phyloP scores from a whole-genome alignment of 2,329 filamentous ascomycete species.

The Apiospora malaysiana region DNA sequence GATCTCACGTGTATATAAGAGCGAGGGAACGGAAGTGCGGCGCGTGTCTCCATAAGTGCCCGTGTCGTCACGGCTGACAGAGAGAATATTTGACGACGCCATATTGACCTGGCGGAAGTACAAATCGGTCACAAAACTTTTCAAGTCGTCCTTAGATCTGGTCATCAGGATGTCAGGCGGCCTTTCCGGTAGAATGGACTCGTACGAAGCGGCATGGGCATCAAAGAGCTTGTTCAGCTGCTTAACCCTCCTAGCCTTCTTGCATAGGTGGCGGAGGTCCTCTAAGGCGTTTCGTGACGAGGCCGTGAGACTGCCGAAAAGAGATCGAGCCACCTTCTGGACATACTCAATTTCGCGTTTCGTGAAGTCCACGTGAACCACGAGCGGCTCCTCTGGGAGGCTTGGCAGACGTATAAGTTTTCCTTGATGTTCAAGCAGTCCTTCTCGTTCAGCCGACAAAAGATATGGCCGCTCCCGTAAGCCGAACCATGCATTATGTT shows the following conservation, averaged over 20 bases:
- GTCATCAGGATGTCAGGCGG: conserved; percentile 31
- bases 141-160: conserved; percentile 41
- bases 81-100: conserved; percentile 34
- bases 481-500: conserved; percentile 30
- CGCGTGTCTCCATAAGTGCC: conserved; percentile 38
- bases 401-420: conserved; percentile 25
- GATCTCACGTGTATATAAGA: conserved; percentile 57
- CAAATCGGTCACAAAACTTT: conserved; percentile 46
- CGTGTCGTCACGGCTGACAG: conserved; percentile 39
- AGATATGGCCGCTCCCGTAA: conserved; percentile 35
- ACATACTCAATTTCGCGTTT: conserved; percentile 35
- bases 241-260: conserved; percentile 30
- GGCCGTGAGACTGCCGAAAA: conserved; percentile 29
- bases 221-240: conserved; percentile 28
- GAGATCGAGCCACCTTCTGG: conserved; percentile 31
- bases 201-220: conserved; percentile 31
- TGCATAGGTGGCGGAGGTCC: conserved; percentile 38
- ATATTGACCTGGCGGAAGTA: conserved; percentile 30
- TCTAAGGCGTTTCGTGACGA: conserved; percentile 26
- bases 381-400: conserved; percentile 24
- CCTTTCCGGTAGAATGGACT: conserved; percentile 26
- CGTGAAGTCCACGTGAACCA: conserved; percentile 39
- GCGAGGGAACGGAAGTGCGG: conserved; percentile 37
- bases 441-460: conserved; percentile 27
- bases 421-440: conserved; percentile 27